Conservation (phyloP, 2,329 filamentous ascomycete species). For the Paraphoma chrysanthemicola region DNA sequence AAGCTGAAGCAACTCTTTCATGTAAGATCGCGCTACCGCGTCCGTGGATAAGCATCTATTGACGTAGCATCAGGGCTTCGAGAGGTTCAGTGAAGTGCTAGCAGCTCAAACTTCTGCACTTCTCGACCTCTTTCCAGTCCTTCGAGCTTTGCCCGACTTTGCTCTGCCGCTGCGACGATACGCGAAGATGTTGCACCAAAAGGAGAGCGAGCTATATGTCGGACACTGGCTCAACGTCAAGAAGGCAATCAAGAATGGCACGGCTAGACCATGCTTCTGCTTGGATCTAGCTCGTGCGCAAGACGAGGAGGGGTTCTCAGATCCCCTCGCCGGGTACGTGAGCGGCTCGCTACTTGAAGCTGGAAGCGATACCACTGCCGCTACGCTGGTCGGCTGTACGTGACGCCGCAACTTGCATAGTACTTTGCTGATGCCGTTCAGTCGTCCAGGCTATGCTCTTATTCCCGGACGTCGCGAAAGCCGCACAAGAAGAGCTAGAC, state of each 20-base stretch:
- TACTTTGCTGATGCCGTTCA: constrained; percentile 2
- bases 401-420: not conserved
- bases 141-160: constrained; percentile 48
- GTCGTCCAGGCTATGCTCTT: constrained; percentile 35
- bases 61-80: constrained; percentile 40
- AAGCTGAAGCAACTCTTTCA: constrained; percentile 23
- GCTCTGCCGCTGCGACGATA: constrained; percentile 45
- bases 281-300: constrained; percentile 29
- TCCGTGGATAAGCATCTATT: constrained; percentile 6
- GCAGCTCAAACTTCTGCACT: constrained; percentile 53
- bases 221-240: constrained; percentile 33
- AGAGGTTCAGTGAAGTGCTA: constrained; percentile 52
- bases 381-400: constrained; percentile 28
- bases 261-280: constrained; percentile 29
- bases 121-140: constrained; percentile 56
- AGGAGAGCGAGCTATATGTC: constrained; percentile 48
- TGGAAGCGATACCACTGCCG: constrained; percentile 38
- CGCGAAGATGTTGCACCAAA: constrained; percentile 52
- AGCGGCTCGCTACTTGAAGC: constrained; percentile 36
- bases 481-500: constrained; percentile 38
- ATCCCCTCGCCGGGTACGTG: constrained; percentile 29
- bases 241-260: constrained; percentile 17
- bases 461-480: constrained; percentile 26
- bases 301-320: constrained; percentile 25
- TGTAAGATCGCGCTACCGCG: constrained; percentile 3